A percentile compares a stretch with the other conserved stretches of the same genome.
These are phyloP conservation scores for Huntiella bhutanensis DNA, from an alignment of 2,329 filamentous ascomycete genomes.

Conservation along the genomic window DNA sequence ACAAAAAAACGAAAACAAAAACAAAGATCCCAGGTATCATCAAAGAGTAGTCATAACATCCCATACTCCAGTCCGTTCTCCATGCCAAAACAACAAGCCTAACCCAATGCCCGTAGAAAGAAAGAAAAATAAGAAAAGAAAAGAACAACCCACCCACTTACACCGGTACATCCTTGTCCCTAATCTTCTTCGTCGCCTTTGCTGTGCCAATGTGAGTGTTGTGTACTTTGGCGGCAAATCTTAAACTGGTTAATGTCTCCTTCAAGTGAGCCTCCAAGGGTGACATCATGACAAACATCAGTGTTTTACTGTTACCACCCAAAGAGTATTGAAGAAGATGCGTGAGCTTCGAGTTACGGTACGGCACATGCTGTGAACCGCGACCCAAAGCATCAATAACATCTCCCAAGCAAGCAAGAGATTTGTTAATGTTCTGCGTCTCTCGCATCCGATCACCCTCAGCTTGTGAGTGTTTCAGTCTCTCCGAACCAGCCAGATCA, in stretches of 20 bases:
- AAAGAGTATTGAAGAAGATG: slow-evolving; percentile 88
- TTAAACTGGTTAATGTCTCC: slow-evolving; percentile 84
- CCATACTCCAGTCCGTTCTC: slow-evolving; percentile 6
- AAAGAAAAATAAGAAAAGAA: background rate
- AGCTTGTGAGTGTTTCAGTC: slow-evolving; percentile 69
- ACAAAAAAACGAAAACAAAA: background rate
- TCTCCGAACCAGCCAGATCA: slow-evolving; percentile 82
- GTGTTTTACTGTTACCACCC: slow-evolving; percentile 86
- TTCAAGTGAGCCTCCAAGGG: slow-evolving; percentile 77
- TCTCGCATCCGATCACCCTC: slow-evolving; percentile 79
- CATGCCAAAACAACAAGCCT: slow-evolving; percentile 2
- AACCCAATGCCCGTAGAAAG: background rate
- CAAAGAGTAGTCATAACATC: slow-evolving; percentile 9
- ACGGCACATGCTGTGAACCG: slow-evolving; percentile 71
- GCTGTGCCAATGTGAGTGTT: slow-evolving; percentile 87
- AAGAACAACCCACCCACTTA: background rate
- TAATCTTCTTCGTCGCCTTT: slow-evolving; percentile 49
- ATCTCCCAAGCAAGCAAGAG: slow-evolving; percentile 75
- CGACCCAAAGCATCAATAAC: slow-evolving; percentile 86
- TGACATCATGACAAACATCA: slow-evolving; percentile 99
- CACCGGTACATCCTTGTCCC: slow-evolving; percentile 3
- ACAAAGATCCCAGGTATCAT: slow-evolving; percentile 11
- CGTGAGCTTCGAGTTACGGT: slow-evolving; percentile 91
- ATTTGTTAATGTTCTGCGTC: slow-evolving; percentile 95
- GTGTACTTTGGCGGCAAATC: slow-evolving; percentile 87